Evolutionary conservation across 305 asterid genomes (phyloP), one percentile per base, ranked within the genome.

Genomic region (Fraxinus floribunda): DNA sequence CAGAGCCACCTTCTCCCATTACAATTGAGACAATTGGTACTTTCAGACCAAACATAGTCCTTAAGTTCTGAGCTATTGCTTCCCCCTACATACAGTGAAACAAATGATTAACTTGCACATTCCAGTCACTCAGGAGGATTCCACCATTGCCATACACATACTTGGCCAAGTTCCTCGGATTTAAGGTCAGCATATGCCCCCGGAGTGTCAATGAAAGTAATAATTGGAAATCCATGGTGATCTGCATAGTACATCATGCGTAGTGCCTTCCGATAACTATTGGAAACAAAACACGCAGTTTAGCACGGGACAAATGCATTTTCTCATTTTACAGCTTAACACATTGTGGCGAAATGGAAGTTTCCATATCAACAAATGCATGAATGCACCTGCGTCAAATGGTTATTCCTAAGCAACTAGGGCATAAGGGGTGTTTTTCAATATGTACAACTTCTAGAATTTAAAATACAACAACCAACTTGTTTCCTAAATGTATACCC

Each of bases 231-330:
- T 46, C 98, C 97, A 81, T 94, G 98, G 87, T 93, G 99, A 89
- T 96, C 99, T 83, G 99, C 99, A 83, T 96, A 96, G 86, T 88
- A 41, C 98, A 97, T 97, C 98, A 97, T 92, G 74, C 99, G 97
- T 73, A 94, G 87, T 76, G 99, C 99, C 90, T 97, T 97, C 86
- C 99, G 91, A 78, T 97, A 97, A 86, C 99, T 97, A 92, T 88
- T 75, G 78, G 79, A 83, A 84, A 76, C 75, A 86, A 75, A 64
- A 76, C 71, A 79, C 46, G 64, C 82, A 10, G 77, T 75, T 87
- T 22, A 87, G 88, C 78, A 49, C 15, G 36, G 41, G 71, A 52
- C 72, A 78, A 34, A 46, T 6, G 16, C 71, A 64, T 35, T 39
- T 36, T 68, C 83, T 81, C 75, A 66, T 62, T 78, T 75, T 24